Evolutionary conservation across 1,139 yeast species (phyloP), one percentile per base, ranked within the genome.

Genomic region (Sugiyamaella pinicola): DNA sequence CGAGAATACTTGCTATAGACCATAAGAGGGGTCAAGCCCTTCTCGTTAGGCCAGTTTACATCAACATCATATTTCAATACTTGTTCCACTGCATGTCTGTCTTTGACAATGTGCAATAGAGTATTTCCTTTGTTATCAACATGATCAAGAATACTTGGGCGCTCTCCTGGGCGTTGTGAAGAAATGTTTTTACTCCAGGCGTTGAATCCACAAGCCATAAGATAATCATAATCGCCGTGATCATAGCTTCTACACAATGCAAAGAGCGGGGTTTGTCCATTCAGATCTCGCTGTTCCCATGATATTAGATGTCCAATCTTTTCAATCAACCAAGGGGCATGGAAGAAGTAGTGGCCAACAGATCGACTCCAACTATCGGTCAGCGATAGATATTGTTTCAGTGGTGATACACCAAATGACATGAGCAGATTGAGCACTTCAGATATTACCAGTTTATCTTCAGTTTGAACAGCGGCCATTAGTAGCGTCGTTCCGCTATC

Each of bases 171-270:
- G 15, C 42, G 47, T 35, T 26, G 34, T 12, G 50, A 37, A n/a
- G 45, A 33, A n/a, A 51, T 47, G 22, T 47, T 49, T 22, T 46
- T 28, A 24, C 49, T 54, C 65, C 67, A 63, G 2, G 79, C 73
- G 0, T 66, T 59, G 53, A 86, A 77, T 0, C 83, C 81, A 2
- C 65, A 66, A 12, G 64, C 57, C 2, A 88, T 69, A 61, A 90
- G 68, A 1, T 66, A 67, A 1, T 73, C 67, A 65, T 91, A 91
- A 24, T 81, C 69, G 0, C 80, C 71, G 61, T 87, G 93, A 65
- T 91, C 97, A 68, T 91, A 91, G 58, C 93, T 83, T 47, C 96
- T 74, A 60, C 89, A 82, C 4, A 88, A 69, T 5, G 88, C 79
- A 67, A 87, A 83, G 12, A 91, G 70, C 0, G 98, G 96, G 0